A percentile compares a stretch with the other conserved stretches of the same genome.
Conservation (phyloP, 371 early-diverging fungal genomes). For the Syncephalis fuscata region DNA sequence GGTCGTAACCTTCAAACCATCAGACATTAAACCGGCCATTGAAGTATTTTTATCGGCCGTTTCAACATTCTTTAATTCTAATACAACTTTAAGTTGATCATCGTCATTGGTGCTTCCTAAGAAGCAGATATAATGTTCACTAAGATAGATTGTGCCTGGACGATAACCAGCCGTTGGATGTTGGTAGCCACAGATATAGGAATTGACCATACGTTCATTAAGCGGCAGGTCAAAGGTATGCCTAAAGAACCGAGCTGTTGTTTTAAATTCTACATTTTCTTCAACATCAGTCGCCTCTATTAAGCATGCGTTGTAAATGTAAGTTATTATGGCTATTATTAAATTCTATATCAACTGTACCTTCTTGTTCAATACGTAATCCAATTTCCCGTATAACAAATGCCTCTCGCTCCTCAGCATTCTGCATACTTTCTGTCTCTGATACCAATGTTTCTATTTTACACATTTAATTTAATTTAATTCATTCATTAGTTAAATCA, state of each 20-base stretch:
- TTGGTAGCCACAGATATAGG: constrained; percentile 85
- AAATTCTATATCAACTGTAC: too few species aligned
- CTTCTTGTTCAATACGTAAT: too few species aligned
- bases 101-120: constrained; percentile 85
- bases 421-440: too few species aligned
- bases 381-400: too few species aligned
- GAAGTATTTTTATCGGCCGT: constrained; percentile 72
- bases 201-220: constrained; percentile 78
- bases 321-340: too few species aligned
- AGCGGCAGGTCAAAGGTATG: constrained; percentile 72
- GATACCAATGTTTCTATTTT: too few species aligned
- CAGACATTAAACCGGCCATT: constrained; percentile 76
- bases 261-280: constrained; percentile 52
- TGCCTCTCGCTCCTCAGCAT: too few species aligned
- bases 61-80: constrained; percentile 81
- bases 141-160: constrained; percentile 97
- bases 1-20: constrained; percentile 71
- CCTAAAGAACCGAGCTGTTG: constrained; percentile 77
- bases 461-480: too few species aligned
- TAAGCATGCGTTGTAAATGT: too few species aligned
- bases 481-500: too few species aligned
- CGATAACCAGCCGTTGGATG: constrained; percentile 20
- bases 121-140: constrained; percentile 81
- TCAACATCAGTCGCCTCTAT: too few species aligned
- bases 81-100: constrained; percentile 66